Evolutionary conservation across 2,329 filamentous ascomycete species (phyloP).

Genomic region (Ophiostoma novo-ulmi): DNA sequence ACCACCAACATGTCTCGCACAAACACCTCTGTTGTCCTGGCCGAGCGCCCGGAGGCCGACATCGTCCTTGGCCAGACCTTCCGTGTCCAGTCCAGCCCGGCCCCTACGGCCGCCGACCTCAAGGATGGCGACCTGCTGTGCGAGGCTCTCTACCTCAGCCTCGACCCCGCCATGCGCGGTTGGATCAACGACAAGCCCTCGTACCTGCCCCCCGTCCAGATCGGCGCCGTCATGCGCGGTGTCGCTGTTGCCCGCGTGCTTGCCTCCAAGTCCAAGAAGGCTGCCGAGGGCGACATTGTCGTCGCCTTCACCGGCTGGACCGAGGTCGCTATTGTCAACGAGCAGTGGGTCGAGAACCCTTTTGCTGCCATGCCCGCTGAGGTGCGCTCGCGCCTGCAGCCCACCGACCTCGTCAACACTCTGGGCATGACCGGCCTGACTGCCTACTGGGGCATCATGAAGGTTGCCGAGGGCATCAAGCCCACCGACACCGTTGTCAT

Average conservation of each 20-base stretch:
- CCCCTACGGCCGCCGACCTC: slow-evolving; percentile 44
- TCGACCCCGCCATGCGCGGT: slow-evolving; percentile 60
- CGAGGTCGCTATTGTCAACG: slow-evolving; percentile 49
- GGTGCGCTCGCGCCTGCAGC: slow-evolving; percentile 30
- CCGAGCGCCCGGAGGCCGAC: slow-evolving; percentile 54
- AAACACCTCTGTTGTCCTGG: slow-evolving; percentile 49
- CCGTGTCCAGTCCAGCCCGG: slow-evolving; percentile 45
- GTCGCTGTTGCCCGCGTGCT: slow-evolving; percentile 48
- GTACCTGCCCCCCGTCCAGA: slow-evolving; percentile 57
- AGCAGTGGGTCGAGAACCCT: slow-evolving; percentile 33
- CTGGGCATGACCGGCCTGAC: slow-evolving; percentile 58
- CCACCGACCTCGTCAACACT: slow-evolving; percentile 47
- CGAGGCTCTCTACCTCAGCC: slow-evolving; percentile 48
- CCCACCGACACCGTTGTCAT: slow-evolving; percentile 62
- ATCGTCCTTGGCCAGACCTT: slow-evolving; percentile 65
- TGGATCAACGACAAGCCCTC: slow-evolving; percentile 50
- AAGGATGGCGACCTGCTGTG: slow-evolving; percentile 52
- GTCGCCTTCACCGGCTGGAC: slow-evolving; percentile 51
- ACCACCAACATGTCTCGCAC: slow-evolving; percentile 22
- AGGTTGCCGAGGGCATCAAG: slow-evolving; percentile 47
- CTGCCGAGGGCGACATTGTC: slow-evolving; percentile 49
- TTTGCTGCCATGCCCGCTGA: slow-evolving; percentile 22
- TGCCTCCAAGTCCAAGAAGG: slow-evolving; percentile 44
- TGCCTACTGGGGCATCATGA: slow-evolving; percentile 60
- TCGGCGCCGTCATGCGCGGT: slow-evolving; percentile 57